Percentiles rank a stretch among this genome's conserved stretches.
Conservation (phyloP, 2,329 filamentous ascomycete species). For the Cercospora sp. region DNA sequence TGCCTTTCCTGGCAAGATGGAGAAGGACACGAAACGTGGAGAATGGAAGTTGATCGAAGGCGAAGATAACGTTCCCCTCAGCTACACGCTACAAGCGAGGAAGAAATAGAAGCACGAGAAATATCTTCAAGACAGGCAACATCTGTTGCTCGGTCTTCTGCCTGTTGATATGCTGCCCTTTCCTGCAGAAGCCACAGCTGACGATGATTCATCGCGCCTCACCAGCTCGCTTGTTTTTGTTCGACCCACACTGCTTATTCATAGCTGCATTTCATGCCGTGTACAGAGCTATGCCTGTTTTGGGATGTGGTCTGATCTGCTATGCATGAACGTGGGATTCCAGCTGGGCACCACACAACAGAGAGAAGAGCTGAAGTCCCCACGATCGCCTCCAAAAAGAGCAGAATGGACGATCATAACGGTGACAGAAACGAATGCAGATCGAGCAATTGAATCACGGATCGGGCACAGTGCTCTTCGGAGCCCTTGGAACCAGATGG, state of each 20-base stretch:
- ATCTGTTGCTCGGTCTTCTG: not conserved
- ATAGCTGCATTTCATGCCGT: not conserved
- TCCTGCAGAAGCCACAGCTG: not conserved
- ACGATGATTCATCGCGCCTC: not conserved
- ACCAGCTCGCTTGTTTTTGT: not conserved
- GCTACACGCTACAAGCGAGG: slow-evolving; percentile 13
- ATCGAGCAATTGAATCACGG: not conserved
- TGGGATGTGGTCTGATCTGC: not conserved
- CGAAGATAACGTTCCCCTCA: slow-evolving; percentile 11
- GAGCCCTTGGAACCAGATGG: not conserved
- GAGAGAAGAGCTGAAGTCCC: not conserved
- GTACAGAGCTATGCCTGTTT: not conserved
- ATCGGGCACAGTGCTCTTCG: not conserved
- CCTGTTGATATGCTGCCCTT: not conserved
- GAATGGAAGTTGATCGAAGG: slow-evolving; percentile 10
- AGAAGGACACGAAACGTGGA: slow-evolving; percentile 10
- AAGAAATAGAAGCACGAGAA: not conserved
- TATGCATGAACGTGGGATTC: not conserved
- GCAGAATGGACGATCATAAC: not conserved
- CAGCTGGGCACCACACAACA: not conserved
- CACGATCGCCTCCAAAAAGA: not conserved
- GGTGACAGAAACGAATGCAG: not conserved
- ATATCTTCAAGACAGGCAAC: not conserved
- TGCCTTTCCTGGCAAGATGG: slow-evolving; percentile 27
- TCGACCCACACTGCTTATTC: not conserved